Percentiles rank a stretch among this genome's conserved stretches.
These are phyloP conservation scores for Diaporthe velutina DNA, from an alignment of 2,329 filamentous ascomycete species.

Conservation along the genomic window DNA sequence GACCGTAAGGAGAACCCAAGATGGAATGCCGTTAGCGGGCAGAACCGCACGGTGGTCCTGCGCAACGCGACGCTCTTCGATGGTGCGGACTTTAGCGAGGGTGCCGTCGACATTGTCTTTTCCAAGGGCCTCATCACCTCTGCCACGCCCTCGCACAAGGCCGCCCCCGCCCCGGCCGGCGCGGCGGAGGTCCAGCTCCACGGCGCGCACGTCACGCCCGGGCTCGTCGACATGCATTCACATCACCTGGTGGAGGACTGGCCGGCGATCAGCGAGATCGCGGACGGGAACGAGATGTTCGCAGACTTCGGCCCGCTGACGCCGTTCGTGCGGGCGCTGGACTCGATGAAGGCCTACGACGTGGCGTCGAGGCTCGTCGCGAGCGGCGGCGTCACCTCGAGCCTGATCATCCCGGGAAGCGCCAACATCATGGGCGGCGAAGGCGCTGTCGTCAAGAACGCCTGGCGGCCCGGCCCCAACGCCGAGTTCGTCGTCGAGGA, in stretches of 20 bases:
- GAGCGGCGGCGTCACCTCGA: conserved; percentile 59
- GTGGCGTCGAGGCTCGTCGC: conserved; percentile 52
- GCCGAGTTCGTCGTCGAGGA: conserved; percentile 57
- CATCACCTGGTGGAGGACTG: conserved; percentile 53
- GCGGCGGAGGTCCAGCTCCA: conserved; percentile 47
- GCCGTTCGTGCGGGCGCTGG: conserved; percentile 53
- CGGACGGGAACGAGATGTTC: conserved; percentile 54
- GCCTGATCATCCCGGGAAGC: conserved; percentile 59
- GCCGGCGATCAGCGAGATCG: conserved; percentile 48
- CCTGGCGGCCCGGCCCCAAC: conserved; percentile 48
- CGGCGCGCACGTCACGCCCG: conserved; percentile 57
- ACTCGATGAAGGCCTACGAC: conserved; percentile 58
- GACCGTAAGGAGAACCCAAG: conserved; percentile 50
- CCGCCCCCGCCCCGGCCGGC: conserved; percentile 32
- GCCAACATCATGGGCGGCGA: conserved; percentile 61
- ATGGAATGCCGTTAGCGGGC: conserved; percentile 55
- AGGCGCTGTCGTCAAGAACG: conserved; percentile 57
- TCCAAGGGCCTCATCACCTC: conserved; percentile 53
- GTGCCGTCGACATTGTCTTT: conserved; percentile 53
- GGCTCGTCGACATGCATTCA: conserved; percentile 61
- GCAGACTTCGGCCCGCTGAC: conserved; percentile 51
- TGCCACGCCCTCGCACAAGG: conserved; percentile 43
- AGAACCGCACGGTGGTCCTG: conserved; percentile 52
- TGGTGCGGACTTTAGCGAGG: conserved; percentile 51
- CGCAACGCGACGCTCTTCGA: conserved; percentile 59